Conservation (phyloP, 805 yeast genomes). For the Barnettozyma botsteinii region DNA sequence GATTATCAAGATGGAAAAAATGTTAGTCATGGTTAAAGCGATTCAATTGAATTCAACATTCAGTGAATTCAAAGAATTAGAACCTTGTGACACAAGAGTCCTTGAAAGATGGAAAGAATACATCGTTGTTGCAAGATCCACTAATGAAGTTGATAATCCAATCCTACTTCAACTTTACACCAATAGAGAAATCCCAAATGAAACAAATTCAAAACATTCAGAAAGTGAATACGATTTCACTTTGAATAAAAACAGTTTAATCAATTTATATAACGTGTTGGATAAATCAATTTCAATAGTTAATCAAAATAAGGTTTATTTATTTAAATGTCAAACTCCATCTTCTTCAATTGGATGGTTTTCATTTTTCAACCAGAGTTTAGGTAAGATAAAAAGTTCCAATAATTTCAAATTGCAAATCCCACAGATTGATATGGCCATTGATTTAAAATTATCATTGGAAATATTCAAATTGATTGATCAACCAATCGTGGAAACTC, state of each 20-base stretch:
- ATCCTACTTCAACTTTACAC: slow-evolving; percentile 59
- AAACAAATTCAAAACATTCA: slow-evolving; percentile 10
- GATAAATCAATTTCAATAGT: slow-evolving; percentile 66
- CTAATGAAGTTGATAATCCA: slow-evolving; percentile 47
- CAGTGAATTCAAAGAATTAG: slow-evolving; percentile 41
- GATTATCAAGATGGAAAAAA: slow-evolving; percentile 57
- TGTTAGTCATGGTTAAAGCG: slow-evolving; percentile 58
- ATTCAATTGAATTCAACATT: slow-evolving; percentile 18
- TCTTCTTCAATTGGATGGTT: slow-evolving; percentile 59
- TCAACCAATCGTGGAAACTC: not conserved
- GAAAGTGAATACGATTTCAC: slow-evolving; percentile 27
- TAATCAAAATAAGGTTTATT: slow-evolving; percentile 36
- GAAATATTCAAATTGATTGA: slow-evolving; percentile 8
- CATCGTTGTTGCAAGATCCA: slow-evolving; percentile 62
- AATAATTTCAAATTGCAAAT: slow-evolving; percentile 39
- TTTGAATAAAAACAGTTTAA: slow-evolving; percentile 28
- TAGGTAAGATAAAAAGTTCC: slow-evolving; percentile 36
- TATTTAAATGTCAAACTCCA: slow-evolving; percentile 50
- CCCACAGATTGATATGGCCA: slow-evolving; percentile 32
- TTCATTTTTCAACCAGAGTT: slow-evolving; percentile 44
- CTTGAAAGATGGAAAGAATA: slow-evolving; percentile 78
- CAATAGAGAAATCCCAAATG: slow-evolving; percentile 30
- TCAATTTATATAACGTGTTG: slow-evolving; percentile 54
- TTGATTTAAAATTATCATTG: slow-evolving; percentile 23
- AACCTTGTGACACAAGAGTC: slow-evolving; percentile 48